These are phyloP conservation scores for Bipolaris cookei DNA, from an alignment of 2,329 filamentous ascomycete species.

Conservation along the genomic window DNA sequence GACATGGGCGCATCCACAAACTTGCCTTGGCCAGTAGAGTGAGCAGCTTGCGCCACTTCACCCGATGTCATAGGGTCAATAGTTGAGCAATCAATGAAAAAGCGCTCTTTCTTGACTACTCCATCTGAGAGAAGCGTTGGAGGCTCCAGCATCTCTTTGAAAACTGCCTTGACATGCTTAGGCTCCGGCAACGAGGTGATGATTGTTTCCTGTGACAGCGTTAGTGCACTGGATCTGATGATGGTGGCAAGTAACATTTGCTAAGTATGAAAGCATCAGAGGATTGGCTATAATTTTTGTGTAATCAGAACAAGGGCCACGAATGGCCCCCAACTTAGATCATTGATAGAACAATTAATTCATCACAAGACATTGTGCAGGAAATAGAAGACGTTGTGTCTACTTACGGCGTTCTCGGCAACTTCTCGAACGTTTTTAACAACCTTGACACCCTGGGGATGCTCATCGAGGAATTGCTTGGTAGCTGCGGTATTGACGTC, in stretches of 20 bases:
- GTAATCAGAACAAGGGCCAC: constrained; percentile 67
- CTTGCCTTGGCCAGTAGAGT: constrained; percentile 68
- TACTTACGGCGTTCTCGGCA: constrained; percentile 69
- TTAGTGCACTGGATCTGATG: constrained; percentile 23
- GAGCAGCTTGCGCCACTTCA: constrained; percentile 74
- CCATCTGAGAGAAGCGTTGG: constrained; percentile 58
- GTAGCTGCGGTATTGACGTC: constrained; percentile 68
- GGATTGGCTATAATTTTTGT: constrained; percentile 73
- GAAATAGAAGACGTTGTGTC: constrained; percentile 4
- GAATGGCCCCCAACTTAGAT: constrained; percentile 74
- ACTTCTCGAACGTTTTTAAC: constrained; percentile 66
- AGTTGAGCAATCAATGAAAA: constrained; percentile 96
- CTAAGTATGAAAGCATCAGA: constrained; percentile 59
- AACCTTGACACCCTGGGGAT: constrained; percentile 60
- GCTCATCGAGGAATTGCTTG: constrained; percentile 64
- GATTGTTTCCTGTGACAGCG: constrained; percentile 71
- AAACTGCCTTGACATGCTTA: constrained; percentile 83
- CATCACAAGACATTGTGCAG: constrained; percentile 55
- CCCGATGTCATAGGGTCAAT: constrained; percentile 89
- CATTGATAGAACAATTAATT: constrained; percentile 63
- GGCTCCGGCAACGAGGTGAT: constrained; percentile 91
- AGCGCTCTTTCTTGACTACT: constrained; percentile 63
- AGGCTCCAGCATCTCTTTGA: constrained; percentile 72
- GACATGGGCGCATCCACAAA: constrained; percentile 98
- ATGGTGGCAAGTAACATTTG: constrained; percentile 8